Evolutionary conservation across 352 stramenopile genomes (phyloP), one percentile per base, ranked within the genome.

Genomic region (Phytophthora quininea): DNA sequence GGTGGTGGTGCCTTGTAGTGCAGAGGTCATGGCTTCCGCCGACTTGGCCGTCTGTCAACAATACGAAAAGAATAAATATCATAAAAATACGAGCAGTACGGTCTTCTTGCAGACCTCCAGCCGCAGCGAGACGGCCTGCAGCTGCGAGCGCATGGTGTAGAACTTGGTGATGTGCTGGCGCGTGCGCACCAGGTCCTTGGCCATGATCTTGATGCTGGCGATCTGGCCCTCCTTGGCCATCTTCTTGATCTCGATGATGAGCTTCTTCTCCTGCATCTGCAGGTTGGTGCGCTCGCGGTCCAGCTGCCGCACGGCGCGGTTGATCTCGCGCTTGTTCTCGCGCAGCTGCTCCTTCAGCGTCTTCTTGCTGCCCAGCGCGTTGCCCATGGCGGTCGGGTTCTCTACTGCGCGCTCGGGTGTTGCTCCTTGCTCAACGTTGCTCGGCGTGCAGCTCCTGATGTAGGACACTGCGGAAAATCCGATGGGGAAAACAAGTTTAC

Each of bases 241-340:
- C 73, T 99, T 99, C 80, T 99, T 99, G 69, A 99, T 99, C 80
- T 99, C 97, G 42, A 98, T 92, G 46, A 97, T 97, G 3, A 99
- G 81, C 59, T 98, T 97, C 80, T 98, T 95, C 82, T 98, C 87
- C 68, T 98, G 90, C 58, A 90, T 68, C 85, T 98, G 89, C 57
- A 98, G 77, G 47, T 87, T 90, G 67, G 90, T 84, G 62, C 89
- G 89, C 88, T 99, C 97, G 58, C 97, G 90, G 73, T 99, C 97
- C 37, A 99, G 85, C 84, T 99, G 95, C 52, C 97, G 90, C 47
- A 99, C 90, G 29, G 96, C 97, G 55, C 96, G 86, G 49, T 97
- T 98, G 71, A 99, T 99, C 80, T 98, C 95, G 65, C 96, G 94
- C 81, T 99, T 99, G 78, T 99, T 99, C 82, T 99, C 96, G 48